Evolutionary conservation across 2,329 filamentous ascomycete genomes (phyloP), one percentile per base, ranked within the genome.

Genomic region (Fusarium secorum): DNA sequence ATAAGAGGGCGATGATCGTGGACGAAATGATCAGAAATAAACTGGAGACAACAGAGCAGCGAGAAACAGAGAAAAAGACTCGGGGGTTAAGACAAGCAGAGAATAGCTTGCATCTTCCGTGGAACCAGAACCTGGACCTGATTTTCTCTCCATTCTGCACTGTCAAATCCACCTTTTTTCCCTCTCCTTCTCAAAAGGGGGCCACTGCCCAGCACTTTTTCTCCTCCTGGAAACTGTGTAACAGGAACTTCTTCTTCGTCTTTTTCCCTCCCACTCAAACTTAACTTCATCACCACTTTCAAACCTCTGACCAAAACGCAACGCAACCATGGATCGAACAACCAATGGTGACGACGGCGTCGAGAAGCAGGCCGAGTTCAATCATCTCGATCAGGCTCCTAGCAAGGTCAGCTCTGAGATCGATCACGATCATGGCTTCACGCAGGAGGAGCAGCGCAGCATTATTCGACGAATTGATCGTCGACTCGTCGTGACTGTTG

Each of bases 401-500:
- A 72, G 70, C 65, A 72, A 72, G 55, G 59, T 72, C 35, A 74
- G 75, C 55, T 74, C 68, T 20, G 74, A 77, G 30, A 63, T 67
- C 35, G 75, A 76, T 39, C 64, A 64, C 17, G 80, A 83, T 65
- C 75, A 82, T 69, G 85, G 82, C 57, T 90, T 91, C 79, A 85
- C 87, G 2, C 84, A 84, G 0, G 80, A 84, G 22, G 90, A 95
- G 80, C 87, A 92, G 81, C 88, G 83, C 77, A 86, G 82, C 44
- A 93, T 96, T 75, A 88, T 94, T 44, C 85, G 86, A 60, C 88
- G 89, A 17, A 84, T 96, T 72, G 93, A 97, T 79, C 82, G 84
- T 33, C 88, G 90, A 4, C 82, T 92, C 7, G 87, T 92, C 42
- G 77, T 86, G 7, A 89, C 86, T 3, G 87, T 89, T 8, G 90